Evolutionary conservation across 345 rosid genomes (phyloP).

Genomic region (Salix udensis): DNA sequence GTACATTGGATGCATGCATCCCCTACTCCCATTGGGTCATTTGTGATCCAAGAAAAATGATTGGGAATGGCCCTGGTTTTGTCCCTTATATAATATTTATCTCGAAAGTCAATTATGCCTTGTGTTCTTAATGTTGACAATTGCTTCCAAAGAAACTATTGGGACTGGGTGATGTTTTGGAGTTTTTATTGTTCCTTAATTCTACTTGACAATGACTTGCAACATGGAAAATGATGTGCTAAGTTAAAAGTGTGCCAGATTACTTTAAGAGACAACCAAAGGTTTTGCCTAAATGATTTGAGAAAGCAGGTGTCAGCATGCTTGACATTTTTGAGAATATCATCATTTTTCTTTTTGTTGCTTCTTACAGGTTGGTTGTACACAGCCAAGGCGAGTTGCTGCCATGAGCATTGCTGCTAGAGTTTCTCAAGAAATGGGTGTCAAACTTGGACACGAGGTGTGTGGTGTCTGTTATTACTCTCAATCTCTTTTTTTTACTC

Average conservation of each 20-base stretch:
- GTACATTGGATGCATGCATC: background rate
- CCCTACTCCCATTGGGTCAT: background rate
- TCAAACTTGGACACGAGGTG: constrained; percentile 97
- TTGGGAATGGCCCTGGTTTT: too few relatives aligned
- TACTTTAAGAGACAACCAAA: too few relatives aligned
- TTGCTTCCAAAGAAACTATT: too few relatives aligned
- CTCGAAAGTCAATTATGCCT: too few relatives aligned
- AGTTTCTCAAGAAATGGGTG: constrained; percentile 98
- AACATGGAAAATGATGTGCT: too few relatives aligned
- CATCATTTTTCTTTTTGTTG: background rate
- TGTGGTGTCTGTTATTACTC: background rate
- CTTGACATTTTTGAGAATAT: background rate
- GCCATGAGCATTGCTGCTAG: constrained; percentile 99
- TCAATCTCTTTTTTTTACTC: background rate
- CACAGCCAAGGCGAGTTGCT: constrained; percentile 96
- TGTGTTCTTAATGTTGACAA: too few relatives aligned
- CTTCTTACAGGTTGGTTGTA: constrained; percentile 75
- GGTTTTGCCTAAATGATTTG: background rate
- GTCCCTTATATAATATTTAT: too few relatives aligned
- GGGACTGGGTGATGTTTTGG: too few relatives aligned
- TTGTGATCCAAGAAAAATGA: background rate
- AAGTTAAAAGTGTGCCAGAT: too few relatives aligned
- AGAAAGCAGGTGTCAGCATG: background rate
- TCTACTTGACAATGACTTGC: too few relatives aligned
- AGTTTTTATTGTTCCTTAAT: too few relatives aligned